These are phyloP conservation scores for Hippophae gyantsensis DNA, from an alignment of 306 rosid genomes.

Conservation along the genomic window DNA sequence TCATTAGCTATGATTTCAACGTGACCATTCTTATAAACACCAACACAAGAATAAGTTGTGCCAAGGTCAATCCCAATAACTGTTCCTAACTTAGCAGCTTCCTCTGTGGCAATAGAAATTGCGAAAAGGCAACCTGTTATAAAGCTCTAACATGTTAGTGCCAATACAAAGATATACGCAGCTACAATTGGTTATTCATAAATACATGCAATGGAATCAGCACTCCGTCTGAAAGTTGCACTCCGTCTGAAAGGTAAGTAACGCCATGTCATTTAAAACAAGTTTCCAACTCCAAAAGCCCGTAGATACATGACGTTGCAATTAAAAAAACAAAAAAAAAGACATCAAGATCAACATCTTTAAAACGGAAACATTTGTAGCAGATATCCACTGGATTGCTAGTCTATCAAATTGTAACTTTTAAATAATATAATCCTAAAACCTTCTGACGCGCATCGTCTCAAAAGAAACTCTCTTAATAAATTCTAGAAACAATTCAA, in stretches of 20 bases:
- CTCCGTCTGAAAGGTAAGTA: background rate
- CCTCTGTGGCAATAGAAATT: constrained; percentile 80
- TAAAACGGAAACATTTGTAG: no score
- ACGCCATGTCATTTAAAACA: no score
- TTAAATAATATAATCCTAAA: background rate
- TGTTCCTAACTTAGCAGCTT: constrained; percentile 78
- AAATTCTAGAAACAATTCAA: background rate
- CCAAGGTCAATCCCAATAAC: constrained; percentile 97
- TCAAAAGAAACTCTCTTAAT: background rate
- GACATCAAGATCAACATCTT: no score
- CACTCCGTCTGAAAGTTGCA: background rate
- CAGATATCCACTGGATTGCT: background rate
- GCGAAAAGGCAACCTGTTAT: constrained; percentile 64
- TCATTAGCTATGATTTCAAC: constrained; percentile 99
- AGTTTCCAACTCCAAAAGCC: no score
- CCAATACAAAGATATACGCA: constrained; percentile 5
- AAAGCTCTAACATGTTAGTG: constrained; percentile 19
- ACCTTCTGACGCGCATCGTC: background rate
- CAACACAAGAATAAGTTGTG: constrained; percentile 95
- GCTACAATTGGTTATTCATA: background rate
- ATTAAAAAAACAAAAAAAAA: no score
- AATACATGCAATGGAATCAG: background rate
- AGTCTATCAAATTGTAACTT: background rate
- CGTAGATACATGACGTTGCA: no score
- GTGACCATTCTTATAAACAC: constrained; percentile 91